phyloP scores from a whole-genome alignment of 2,329 filamentous ascomycete species.

The Allantophomopsis lycopodina region DNA sequence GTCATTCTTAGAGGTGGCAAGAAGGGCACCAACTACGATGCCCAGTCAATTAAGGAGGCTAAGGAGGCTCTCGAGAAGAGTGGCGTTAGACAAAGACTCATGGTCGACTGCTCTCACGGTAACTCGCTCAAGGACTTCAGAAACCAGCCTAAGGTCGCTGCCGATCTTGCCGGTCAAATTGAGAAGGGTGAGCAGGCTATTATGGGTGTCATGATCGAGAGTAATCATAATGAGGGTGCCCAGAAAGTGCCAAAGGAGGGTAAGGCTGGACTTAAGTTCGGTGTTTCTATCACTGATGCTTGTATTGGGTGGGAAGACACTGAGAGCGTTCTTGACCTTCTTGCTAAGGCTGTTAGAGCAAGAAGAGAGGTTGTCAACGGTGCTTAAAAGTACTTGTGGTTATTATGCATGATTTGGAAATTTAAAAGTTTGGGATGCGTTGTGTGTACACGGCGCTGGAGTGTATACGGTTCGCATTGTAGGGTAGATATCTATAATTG shows the following conservation, averaged over 20 bases:
- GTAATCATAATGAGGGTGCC: slow-evolving; percentile 85
- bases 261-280: slow-evolving; percentile 74
- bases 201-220: slow-evolving; percentile 99
- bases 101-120: slow-evolving; percentile 97
- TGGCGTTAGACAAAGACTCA: slow-evolving; percentile 62
- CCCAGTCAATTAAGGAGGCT: slow-evolving; percentile 68
- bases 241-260: slow-evolving; percentile 89
- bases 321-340: slow-evolving; percentile 57
- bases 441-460: too few species aligned
- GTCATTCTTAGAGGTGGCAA: slow-evolving; percentile 89
- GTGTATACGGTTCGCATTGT: too few species aligned
- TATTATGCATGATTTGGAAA: too few species aligned
- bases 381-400: not conserved
- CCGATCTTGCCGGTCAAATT: slow-evolving; percentile 71
- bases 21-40: slow-evolving; percentile 88
- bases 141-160: slow-evolving; percentile 92
- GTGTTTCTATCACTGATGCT: slow-evolving; percentile 93
- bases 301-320: slow-evolving; percentile 95
- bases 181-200: slow-evolving; percentile 71
- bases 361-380: slow-evolving; percentile 36
- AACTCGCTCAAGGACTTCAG: slow-evolving; percentile 94
- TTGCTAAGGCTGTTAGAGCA: slow-evolving; percentile 70
- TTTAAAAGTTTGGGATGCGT: too few species aligned
- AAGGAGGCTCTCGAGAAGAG: slow-evolving; percentile 68
- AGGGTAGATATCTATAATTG: too few species aligned